Conservation (phyloP, 129 eudicot genomes). For the Erigeron canadensis region DNA sequence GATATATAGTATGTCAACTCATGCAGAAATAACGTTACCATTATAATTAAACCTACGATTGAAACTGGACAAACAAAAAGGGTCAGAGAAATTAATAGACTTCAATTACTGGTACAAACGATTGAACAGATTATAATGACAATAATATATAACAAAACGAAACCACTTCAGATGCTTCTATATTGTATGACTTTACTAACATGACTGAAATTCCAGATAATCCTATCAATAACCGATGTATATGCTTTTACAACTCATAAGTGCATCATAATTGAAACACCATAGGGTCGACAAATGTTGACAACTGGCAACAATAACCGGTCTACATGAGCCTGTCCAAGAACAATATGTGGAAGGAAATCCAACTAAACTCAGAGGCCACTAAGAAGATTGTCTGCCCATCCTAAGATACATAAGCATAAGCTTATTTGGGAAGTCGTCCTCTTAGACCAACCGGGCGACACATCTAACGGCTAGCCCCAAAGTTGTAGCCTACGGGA, state of each 20-base stretch:
- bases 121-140: constrained; percentile 6
- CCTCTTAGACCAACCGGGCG: too few species aligned
- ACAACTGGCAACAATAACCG: background rate
- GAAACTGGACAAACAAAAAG: constrained; percentile 50
- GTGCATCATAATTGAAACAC: constrained; percentile 1
- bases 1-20: constrained; percentile 84
- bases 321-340: too few species aligned
- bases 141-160: background rate
- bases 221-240: constrained; percentile 9
- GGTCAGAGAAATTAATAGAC: background rate
- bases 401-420: too few species aligned
- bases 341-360: too few species aligned
- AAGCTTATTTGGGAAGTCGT: too few species aligned
- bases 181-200: background rate
- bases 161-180: background rate
- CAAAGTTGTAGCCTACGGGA: too few species aligned
- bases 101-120: constrained; percentile 17
- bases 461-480: too few species aligned
- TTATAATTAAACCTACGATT: constrained; percentile 78
- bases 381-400: too few species aligned
- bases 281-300: background rate
- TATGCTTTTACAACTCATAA: background rate
- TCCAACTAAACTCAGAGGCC: too few species aligned
- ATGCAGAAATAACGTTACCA: constrained; percentile 86
- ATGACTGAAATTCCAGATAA: background rate